Base-by-base conservation (phyloP, 2,329 filamentous ascomycete species). In the Byssothecium circinans region DNA sequence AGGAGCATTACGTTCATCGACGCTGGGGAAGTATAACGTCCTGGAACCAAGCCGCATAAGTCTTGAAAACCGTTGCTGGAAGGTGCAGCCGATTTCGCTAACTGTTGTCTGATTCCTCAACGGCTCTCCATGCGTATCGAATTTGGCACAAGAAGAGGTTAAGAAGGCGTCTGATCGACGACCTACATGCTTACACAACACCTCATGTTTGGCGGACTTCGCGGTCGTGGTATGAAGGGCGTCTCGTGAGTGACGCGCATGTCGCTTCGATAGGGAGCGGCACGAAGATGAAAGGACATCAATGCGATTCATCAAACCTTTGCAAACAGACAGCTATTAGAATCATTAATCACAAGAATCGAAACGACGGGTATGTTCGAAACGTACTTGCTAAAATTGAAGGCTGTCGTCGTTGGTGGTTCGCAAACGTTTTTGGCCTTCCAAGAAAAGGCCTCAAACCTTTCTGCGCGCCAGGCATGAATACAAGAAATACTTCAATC, bases 401-500 rank as follows among this genome's bases (percentile, higher is more conserved):
- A 52, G 45, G 45, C 36, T 20, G 14, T 36, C 45, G 17, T 35
- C 8, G 35, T 14, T 43, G 30, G n/a, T 32, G 27, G 27, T 20
- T 42, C 44, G 34, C 35, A 47, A 47, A 51, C 44, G 39, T 10
- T 27, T 29, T 44, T 14, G 4, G 17, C 36, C 33, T 25, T 33
- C 37, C 30, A 17, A 32, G 29, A 25, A 34, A 30, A 14, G 14
- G 33, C 37, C 38, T 43, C 29, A 32, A 12, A 32, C 8, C 14
- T 32, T 12, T 14, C 8, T 32, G 29, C 29, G 29, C 15, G 23
- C 19, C 40, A 20, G 39, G 41, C 50, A 52, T 56, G 39, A 56
- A 49, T 34, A 15, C 14, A 42, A 32, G 41, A 41, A 39, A 47
- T 41, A 46, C 41, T 49, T 42, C 49, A 64, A 60, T 65, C 18